Evolutionary conservation across 805 yeast genomes (phyloP).

Genomic region (Candida morakotiae): DNA sequence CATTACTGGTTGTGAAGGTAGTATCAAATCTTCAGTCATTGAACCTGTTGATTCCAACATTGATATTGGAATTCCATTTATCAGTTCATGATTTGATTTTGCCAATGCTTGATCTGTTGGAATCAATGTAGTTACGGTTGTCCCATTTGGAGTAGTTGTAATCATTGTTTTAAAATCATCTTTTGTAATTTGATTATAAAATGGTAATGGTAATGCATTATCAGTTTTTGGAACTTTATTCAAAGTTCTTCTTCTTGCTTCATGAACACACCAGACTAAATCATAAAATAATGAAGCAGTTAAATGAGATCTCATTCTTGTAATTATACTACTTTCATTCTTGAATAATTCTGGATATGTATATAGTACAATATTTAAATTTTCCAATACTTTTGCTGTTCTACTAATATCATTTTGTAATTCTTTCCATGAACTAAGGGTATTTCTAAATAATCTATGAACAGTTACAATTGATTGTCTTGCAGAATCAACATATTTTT

Average conservation of each 20-base stretch:
- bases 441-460: slow-evolving; percentile 81
- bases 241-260: slow-evolving; percentile 70
- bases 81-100: slow-evolving; percentile 53
- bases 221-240: slow-evolving; percentile 7
- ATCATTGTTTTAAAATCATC: slow-evolving; percentile 85
- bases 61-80: slow-evolving; percentile 64
- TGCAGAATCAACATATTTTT: slow-evolving; percentile 79
- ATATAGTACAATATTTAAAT: slow-evolving; percentile 78
- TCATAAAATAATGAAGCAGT: slow-evolving; percentile 91
- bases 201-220: slow-evolving; percentile 68
- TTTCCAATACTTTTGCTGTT: slow-evolving; percentile 87
- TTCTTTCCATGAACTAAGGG: slow-evolving; percentile 86
- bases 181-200: slow-evolving; percentile 83
- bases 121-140: slow-evolving; percentile 82
- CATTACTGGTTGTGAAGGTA: slow-evolving; percentile 7
- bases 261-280: slow-evolving; percentile 91
- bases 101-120: slow-evolving; percentile 83
- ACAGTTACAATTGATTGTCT: slow-evolving; percentile 92
- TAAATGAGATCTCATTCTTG: slow-evolving; percentile 86
- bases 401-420: slow-evolving; percentile 87
- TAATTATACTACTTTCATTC: slow-evolving; percentile 66
- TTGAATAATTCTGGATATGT: slow-evolving; percentile 83
- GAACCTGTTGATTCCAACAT: slow-evolving; percentile 83
- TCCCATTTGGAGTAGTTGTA: slow-evolving; percentile 87
- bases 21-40: slow-evolving; percentile 24